These are phyloP conservation scores for Populus euphratica DNA, from an alignment of 345 rosid species.

Conservation along the genomic window DNA sequence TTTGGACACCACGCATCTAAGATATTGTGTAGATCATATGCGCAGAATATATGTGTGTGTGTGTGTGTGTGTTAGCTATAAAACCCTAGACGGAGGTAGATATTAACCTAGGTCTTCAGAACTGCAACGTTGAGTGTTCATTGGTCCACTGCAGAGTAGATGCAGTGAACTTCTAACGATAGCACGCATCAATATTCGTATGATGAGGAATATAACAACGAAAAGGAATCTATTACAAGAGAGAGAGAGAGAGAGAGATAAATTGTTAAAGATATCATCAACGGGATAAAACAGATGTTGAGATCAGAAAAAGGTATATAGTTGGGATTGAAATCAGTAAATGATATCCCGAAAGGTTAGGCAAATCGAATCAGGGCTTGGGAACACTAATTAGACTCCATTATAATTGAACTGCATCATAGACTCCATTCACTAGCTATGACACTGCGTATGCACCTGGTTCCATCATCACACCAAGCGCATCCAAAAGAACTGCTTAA, in stretches of 20 bases:
- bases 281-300: background rate
- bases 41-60: background rate
- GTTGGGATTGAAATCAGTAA: conserved; percentile 12
- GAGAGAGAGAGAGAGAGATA: background rate
- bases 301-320: conserved; percentile 4
- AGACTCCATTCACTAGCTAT: background rate
- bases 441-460: conserved; percentile 1
- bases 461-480: conserved; percentile 37
- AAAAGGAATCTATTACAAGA: conserved; percentile 26
- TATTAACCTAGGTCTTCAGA: conserved; percentile 5
- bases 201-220: conserved; percentile 25
- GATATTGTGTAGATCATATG: background rate
- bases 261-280: background rate
- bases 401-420: background rate
- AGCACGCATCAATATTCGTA: background rate
- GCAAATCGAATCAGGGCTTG: conserved; percentile 32
- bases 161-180: conserved; percentile 12
- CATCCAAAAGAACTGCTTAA: background rate
- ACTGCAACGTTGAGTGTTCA: conserved; percentile 18
- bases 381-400: background rate
- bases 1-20: background rate
- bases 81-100: conserved; percentile 23
- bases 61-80: background rate
- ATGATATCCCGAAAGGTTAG: conserved; percentile 29
- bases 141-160: conserved; percentile 24